phyloP scores from a whole-genome alignment of 2,329 filamentous ascomycete genomes.

The Emergomyces pasteurianus region DNA sequence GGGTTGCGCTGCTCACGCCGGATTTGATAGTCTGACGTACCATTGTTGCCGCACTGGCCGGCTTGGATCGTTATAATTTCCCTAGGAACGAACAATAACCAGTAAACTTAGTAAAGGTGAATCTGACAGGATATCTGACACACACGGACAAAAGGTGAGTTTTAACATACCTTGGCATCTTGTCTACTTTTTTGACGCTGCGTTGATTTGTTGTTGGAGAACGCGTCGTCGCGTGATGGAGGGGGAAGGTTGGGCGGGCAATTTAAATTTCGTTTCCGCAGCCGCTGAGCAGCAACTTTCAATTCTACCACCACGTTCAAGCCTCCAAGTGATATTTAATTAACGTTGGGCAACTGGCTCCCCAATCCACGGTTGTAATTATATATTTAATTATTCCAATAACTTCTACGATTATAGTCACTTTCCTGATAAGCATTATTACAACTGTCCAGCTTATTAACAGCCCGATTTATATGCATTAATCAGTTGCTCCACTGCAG shows the following conservation, averaged over 20 bases:
- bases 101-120: background rate
- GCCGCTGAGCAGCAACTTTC: background rate
- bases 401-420: background rate
- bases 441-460: conserved; percentile 8
- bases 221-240: conserved; percentile 3
- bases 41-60: conserved; percentile 98
- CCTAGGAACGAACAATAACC: conserved; percentile 36
- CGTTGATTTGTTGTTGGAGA: conserved; percentile 16
- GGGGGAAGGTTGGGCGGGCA: background rate
- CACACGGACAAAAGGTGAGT: background rate
- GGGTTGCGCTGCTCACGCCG: background rate
- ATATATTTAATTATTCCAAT: background rate
- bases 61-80: conserved; percentile 99
- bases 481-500: conserved; percentile 25
- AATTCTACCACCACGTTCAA: background rate
- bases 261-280: background rate
- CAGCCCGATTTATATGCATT: conserved; percentile 27
- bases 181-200: conserved; percentile 15
- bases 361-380: background rate
- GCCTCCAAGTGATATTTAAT: no score
- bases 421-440: background rate
- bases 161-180: conserved; percentile 27
- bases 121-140: background rate
- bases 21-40: conserved; percentile 46
- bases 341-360: background rate